phyloP scores from a whole-genome alignment of 208 protist genomes.

The Trypanosoma cruzi region DNA sequence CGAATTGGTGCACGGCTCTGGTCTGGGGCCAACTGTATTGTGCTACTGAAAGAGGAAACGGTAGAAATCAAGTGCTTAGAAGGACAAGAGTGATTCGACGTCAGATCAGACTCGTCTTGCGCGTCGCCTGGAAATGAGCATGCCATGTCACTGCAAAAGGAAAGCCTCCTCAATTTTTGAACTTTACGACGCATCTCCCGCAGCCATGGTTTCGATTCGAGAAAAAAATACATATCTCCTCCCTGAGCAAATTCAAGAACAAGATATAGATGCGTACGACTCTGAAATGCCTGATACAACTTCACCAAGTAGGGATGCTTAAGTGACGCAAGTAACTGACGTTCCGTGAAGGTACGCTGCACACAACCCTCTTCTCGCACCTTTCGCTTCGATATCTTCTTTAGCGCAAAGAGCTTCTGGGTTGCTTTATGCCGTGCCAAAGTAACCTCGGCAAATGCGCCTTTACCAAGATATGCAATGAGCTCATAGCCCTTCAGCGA shows the following conservation, averaged over 20 bases:
- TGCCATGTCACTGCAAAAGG: not conserved
- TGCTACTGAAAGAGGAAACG: not conserved
- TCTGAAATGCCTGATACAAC: constrained; percentile 87
- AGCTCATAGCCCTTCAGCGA: constrained; percentile 87
- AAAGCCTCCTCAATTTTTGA: constrained; percentile 30
- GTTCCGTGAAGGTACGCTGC: constrained; percentile 86
- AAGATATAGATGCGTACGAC: constrained; percentile 79
- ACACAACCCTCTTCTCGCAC: constrained; percentile 81
- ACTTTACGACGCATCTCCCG: constrained; percentile 54
- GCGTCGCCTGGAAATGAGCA: not conserved
- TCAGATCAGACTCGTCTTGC: not conserved
- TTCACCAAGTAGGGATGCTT: constrained; percentile 82
- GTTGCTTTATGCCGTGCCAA: constrained; percentile 74
- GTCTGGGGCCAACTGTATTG: constrained; percentile 36
- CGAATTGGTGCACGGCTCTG: constrained; percentile 66
- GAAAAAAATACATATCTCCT: constrained; percentile 83
- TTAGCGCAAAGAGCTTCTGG: constrained; percentile 75
- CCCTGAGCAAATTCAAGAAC: constrained; percentile 87
- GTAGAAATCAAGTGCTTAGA: not conserved
- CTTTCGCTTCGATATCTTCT: constrained; percentile 88
- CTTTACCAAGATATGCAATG: constrained; percentile 80
- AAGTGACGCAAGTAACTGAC: constrained; percentile 76
- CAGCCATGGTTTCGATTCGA: constrained; percentile 66
- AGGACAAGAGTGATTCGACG: not conserved
- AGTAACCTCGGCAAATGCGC: constrained; percentile 88